These are phyloP conservation scores for Sordaria brevicollis DNA, from an alignment of 495 filamentous ascomycete species.

Conservation along the genomic window DNA sequence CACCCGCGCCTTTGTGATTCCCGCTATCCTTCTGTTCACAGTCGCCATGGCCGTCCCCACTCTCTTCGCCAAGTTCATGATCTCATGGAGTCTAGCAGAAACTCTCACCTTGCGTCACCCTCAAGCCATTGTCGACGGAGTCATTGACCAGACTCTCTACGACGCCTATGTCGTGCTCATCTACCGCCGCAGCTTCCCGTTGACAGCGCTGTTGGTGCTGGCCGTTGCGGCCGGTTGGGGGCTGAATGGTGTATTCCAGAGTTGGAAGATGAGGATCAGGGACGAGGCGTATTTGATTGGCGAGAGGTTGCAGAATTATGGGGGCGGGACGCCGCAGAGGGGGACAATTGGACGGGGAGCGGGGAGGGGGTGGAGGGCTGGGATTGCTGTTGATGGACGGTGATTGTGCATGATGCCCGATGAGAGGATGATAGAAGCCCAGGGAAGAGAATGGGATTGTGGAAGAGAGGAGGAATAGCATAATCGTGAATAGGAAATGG, in stretches of 20 bases:
- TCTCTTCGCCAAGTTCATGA: conserved; percentile 18
- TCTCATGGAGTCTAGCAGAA: conserved; percentile 21
- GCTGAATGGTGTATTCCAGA: conserved; percentile 53
- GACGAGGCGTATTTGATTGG: conserved; percentile 97
- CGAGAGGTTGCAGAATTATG: conserved; percentile 87
- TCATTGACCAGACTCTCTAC: conserved; percentile 21
- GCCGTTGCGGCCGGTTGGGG: conserved; percentile 24
- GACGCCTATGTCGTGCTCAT: conserved; percentile 41
- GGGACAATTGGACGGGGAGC: background rate
- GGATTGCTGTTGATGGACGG: background rate
- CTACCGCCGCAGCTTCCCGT: conserved; percentile 66
- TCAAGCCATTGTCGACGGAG: conserved; percentile 12
- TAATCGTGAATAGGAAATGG: background rate
- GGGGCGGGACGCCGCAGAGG: conserved; percentile 33
- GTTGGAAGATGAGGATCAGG: conserved; percentile 73
- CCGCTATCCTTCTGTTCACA: conserved; percentile 47
- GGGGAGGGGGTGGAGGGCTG: conserved; percentile 20
- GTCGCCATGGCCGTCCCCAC: conserved; percentile 50
- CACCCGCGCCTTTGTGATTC: conserved; percentile 74
- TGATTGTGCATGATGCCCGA: background rate
- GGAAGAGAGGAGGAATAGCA: background rate
- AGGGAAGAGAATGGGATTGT: background rate
- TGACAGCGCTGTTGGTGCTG: conserved; percentile 39
- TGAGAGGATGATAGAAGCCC: background rate
- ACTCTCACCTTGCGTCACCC: background rate